Percentiles rank a stretch among this genome's conserved stretches.
Evolutionary conservation across 768 basidiomycete species (phyloP).

Genomic region (Amanita brunnescens): DNA sequence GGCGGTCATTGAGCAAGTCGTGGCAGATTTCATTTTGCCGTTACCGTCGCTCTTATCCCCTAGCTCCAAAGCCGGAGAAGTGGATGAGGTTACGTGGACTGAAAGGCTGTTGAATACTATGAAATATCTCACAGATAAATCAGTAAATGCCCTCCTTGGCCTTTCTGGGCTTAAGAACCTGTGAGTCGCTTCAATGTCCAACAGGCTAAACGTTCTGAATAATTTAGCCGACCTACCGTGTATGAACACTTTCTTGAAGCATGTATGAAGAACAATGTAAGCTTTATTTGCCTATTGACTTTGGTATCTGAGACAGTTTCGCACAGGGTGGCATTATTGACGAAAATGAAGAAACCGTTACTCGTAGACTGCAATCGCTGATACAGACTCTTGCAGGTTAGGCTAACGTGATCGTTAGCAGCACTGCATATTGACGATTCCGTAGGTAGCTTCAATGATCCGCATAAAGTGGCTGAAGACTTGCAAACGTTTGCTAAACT

Average conservation of each 20-base stretch:
- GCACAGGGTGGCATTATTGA: conserved; percentile 85
- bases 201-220: background rate
- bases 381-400: conserved; percentile 56
- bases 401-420: conserved; percentile 14
- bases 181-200: conserved; percentile 32
- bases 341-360: conserved; percentile 60
- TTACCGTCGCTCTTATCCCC: conserved; percentile 43
- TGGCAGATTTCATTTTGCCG: conserved; percentile 77
- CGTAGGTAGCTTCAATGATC: conserved; percentile 54
- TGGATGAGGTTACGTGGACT: conserved; percentile 81
- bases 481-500: conserved; percentile 74
- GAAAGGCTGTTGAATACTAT: conserved; percentile 72
- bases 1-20: conserved; percentile 52
- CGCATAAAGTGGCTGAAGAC: conserved; percentile 69
- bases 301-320: background rate
- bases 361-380: conserved; percentile 41
- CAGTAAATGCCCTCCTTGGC: conserved; percentile 45
- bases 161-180: conserved; percentile 54
- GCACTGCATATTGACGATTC: background rate
- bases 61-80: conserved; percentile 38
- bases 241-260: conserved; percentile 64
- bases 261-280: conserved; percentile 79
- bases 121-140: conserved; percentile 54
- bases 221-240: conserved; percentile 53
- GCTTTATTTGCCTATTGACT: conserved; percentile 18